Evolutionary conservation across 345 rosid genomes (phyloP).

Genomic region (Salix exigua): DNA sequence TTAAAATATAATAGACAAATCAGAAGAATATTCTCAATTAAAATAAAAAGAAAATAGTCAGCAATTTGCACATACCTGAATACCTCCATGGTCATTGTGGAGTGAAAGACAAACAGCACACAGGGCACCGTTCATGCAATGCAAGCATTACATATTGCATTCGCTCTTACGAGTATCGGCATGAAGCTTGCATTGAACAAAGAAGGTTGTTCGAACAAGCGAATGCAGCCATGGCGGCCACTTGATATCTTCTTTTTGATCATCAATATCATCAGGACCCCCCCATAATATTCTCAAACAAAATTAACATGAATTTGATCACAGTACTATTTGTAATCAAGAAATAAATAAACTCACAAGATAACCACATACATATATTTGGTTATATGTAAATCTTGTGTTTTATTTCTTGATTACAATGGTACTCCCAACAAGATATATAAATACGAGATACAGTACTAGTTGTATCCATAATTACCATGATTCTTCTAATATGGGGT

Average conservation of each 20-base stretch:
- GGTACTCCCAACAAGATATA: not conserved
- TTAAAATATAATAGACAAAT: not conserved
- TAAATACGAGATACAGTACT: not conserved
- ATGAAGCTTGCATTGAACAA: slow-evolving; percentile 84
- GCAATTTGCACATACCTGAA: no score
- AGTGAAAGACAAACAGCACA: slow-evolving; percentile 70
- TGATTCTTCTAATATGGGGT: slow-evolving; percentile 58
- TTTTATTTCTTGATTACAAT: no score
- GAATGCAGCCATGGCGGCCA: no score
- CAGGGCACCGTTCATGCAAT: slow-evolving; percentile 76
- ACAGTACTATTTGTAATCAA: not conserved
- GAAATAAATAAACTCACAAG: not conserved
- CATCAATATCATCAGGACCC: slow-evolving; percentile 27
- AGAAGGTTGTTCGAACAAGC: no score
- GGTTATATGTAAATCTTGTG: no score
- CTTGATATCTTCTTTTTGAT: slow-evolving; percentile 9
- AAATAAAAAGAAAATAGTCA: no score
- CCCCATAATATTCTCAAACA: slow-evolving; percentile 28
- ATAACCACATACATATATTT: not conserved
- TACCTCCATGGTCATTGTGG: slow-evolving; percentile 74
- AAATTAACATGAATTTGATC: not conserved
- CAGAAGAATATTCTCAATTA: no score
- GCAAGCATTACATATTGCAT: slow-evolving; percentile 97
- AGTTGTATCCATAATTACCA: slow-evolving; percentile 27
- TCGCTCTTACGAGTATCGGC: slow-evolving; percentile 88